Conservation (phyloP, 2,329 filamentous ascomycete genomes). For the Arthroderma sp. region DNA sequence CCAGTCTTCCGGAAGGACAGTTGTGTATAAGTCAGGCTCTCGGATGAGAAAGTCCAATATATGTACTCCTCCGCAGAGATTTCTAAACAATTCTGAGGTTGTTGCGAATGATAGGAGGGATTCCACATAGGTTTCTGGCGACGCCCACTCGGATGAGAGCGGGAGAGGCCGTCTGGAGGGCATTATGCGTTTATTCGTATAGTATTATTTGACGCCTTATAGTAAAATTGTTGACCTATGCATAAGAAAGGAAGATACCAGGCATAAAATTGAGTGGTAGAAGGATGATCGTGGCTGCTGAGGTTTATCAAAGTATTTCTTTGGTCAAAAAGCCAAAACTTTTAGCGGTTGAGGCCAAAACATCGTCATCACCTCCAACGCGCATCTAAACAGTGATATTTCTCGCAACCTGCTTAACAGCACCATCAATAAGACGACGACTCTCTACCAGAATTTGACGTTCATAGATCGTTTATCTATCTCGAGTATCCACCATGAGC, state of each 20-base stretch:
- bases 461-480: neutral
- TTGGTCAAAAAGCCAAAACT: neutral
- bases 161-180: slow-evolving; percentile 49
- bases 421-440: neutral
- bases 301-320: neutral
- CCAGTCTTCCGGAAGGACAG: slow-evolving; percentile 69
- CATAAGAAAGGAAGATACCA: neutral
- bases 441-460: neutral
- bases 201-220: neutral
- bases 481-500: slow-evolving; percentile 20
- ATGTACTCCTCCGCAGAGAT: slow-evolving; percentile 92
- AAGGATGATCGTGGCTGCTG: neutral
- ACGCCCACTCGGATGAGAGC: slow-evolving; percentile 55
- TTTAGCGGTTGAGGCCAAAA: neutral
- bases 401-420: neutral
- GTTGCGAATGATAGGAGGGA: slow-evolving; percentile 65
- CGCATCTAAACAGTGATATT: neutral
- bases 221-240: neutral
- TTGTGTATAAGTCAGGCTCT: slow-evolving; percentile 68
- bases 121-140: slow-evolving; percentile 64
- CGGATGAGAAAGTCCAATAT: slow-evolving; percentile 92
- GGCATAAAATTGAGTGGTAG: neutral
- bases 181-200: slow-evolving; percentile 24
- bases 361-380: neutral
- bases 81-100: slow-evolving; percentile 64